A percentile compares a stretch with the other conserved stretches of the same genome.
Evolutionary conservation across 768 basidiomycete genomes (phyloP).

Genomic region (Leccinum boreale): DNA sequence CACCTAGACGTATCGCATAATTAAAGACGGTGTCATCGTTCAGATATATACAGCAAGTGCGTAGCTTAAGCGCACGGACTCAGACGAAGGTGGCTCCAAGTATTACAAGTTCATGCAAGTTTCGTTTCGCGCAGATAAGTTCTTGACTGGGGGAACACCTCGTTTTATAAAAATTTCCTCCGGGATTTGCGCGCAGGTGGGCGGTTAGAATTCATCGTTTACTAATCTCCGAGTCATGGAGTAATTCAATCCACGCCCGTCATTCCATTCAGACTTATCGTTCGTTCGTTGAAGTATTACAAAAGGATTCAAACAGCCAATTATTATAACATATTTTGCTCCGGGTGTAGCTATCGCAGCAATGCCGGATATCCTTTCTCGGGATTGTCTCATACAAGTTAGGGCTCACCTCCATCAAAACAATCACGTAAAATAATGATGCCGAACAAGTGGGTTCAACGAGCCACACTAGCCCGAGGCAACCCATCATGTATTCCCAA

Average conservation of each 20-base stretch:
- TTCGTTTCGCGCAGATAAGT: not conserved
- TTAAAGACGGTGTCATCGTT: constrained; percentile 14
- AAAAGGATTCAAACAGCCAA: constrained; percentile 6
- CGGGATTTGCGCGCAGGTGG: not conserved
- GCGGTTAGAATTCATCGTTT: not conserved
- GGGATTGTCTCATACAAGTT: constrained; percentile 7
- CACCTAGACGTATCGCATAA: constrained; percentile 18
- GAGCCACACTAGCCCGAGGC: constrained; percentile 26
- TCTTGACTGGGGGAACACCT: constrained; percentile 11
- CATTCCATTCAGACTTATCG: not conserved
- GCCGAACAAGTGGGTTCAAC: constrained; percentile 14
- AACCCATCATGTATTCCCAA: constrained; percentile 46
- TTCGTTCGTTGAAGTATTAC: constrained; percentile 13
- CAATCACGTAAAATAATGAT: constrained; percentile 3
- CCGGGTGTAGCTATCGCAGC: constrained; percentile 11
- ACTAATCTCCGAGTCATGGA: not conserved
- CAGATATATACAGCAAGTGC: constrained; percentile 11
- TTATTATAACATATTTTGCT: constrained; percentile 7
- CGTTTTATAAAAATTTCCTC: constrained; percentile 6
- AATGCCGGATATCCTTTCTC: constrained; percentile 10
- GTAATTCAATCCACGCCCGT: constrained; percentile 4
- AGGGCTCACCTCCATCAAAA: constrained; percentile 6
- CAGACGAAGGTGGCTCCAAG: constrained; percentile 8
- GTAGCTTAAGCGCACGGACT: constrained; percentile 20
- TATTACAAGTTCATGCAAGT: not conserved